Percentiles rank a stretch among this genome's conserved stretches.
Conservation (phyloP, 169 alveolate species). For the Hammondia hammondi region DNA sequence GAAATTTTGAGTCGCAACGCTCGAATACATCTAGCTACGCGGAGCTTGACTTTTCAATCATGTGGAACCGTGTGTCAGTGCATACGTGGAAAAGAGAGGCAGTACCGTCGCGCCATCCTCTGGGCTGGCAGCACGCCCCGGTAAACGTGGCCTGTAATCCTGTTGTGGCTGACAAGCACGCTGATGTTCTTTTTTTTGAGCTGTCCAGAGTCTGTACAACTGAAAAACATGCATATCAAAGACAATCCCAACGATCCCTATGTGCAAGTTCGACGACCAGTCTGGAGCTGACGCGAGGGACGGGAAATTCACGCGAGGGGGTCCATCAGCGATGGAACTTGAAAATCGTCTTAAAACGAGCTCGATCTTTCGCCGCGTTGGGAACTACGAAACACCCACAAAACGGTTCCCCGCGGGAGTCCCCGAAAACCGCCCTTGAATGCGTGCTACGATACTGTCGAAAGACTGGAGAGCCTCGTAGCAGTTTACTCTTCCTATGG, state of each 20-base stretch:
- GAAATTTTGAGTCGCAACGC: too few relatives aligned
- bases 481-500: background rate
- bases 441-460: background rate
- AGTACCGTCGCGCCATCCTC: too few relatives aligned
- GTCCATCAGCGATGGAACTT: background rate
- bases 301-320: background rate
- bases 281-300: background rate
- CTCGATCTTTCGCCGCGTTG: background rate
- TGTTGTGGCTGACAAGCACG: too few relatives aligned
- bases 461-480: background rate
- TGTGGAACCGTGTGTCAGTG: too few relatives aligned
- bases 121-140: too few relatives aligned
- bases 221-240: too few relatives aligned
- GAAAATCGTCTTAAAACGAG: background rate
- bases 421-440: background rate
- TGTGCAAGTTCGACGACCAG: background rate
- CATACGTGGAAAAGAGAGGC: too few relatives aligned
- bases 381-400: background rate
- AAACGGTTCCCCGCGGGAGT: background rate
- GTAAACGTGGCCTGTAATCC: too few relatives aligned
- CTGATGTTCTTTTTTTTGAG: too few relatives aligned
- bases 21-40: too few relatives aligned
- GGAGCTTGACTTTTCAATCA: too few relatives aligned
- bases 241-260: background rate
- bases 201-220: too few relatives aligned